phyloP scores from a whole-genome alignment of 2,329 filamentous ascomycete genomes.

The Thielaviopsis euricoi region DNA sequence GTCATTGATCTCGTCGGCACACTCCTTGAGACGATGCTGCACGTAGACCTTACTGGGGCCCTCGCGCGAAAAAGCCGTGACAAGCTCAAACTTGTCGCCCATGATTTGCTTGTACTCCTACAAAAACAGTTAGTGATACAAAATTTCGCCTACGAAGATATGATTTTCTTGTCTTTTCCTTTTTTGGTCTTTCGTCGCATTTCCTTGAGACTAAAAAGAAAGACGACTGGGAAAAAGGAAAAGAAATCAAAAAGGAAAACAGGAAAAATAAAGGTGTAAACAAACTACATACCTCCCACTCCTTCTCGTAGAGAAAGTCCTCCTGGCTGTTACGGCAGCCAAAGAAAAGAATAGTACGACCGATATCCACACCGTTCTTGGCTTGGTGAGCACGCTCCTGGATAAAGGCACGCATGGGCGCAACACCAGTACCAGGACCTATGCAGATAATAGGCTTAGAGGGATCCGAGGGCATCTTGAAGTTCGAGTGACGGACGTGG shows the following conservation, averaged over 20 bases:
- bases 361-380: conserved; percentile 64
- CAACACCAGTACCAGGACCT: conserved; percentile 89
- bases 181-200: too few species aligned
- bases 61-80: conserved; percentile 93
- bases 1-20: conserved; percentile 69
- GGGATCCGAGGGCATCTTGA: conserved; percentile 93
- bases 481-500: conserved; percentile 94
- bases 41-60: conserved; percentile 84
- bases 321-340: conserved; percentile 78
- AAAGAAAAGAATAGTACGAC: conserved; percentile 82
- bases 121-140: conserved; percentile 16
- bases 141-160: neutral
- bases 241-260: too few species aligned
- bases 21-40: conserved; percentile 78
- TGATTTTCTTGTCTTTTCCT: too few species aligned
- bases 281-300: conserved; percentile 64
- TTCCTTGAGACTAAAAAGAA: too few species aligned
- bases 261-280: neutral
- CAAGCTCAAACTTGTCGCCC: conserved; percentile 75
- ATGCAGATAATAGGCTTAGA: conserved; percentile 91
- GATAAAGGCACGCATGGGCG: conserved; percentile 87
- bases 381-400: conserved; percentile 82
- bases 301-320: conserved; percentile 80
- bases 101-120: conserved; percentile 71
- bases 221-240: too few species aligned